Evolutionary conservation across 2,329 filamentous ascomycete genomes (phyloP).

Genomic region (Sclerotinia minor): DNA sequence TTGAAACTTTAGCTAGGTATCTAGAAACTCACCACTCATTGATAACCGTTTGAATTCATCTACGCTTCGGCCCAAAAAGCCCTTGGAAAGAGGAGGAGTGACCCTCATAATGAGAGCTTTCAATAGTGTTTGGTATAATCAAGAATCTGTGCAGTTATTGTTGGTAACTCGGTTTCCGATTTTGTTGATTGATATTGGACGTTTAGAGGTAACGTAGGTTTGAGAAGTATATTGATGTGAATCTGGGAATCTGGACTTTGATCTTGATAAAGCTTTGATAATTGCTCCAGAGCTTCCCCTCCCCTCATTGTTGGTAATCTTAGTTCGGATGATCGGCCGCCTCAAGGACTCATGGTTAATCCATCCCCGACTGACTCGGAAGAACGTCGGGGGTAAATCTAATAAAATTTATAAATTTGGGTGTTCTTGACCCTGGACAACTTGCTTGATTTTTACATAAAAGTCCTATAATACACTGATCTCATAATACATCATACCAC

Average conservation of each 20-base stretch:
- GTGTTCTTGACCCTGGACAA: neutral
- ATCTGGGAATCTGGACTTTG: neutral
- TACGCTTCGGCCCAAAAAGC: conserved; percentile 58
- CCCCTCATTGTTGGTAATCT: neutral
- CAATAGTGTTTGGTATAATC: neutral
- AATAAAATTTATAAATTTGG: conserved; percentile 1
- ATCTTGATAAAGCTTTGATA: neutral
- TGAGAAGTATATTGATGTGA: neutral
- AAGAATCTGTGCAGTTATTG: neutral
- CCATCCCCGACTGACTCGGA: neutral
- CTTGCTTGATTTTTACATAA: neutral
- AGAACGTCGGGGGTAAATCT: neutral
- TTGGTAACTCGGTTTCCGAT: neutral
- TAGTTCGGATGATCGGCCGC: conserved; percentile 1
- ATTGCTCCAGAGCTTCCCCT: neutral
- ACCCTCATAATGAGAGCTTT: conserved; percentile 48
- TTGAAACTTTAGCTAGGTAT: conserved; percentile 13
- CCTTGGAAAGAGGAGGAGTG: conserved; percentile 49
- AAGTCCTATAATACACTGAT: neutral
- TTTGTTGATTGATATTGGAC: neutral
- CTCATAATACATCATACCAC: neutral
- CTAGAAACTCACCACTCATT: conserved; percentile 50
- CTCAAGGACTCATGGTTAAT: neutral
- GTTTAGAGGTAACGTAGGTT: neutral
- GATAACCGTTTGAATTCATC: conserved; percentile 61